A percentile compares a stretch with the other conserved stretches of the same genome.
Conservation (phyloP, 306 rosid genomes). For the Vachellia pachyceras region DNA sequence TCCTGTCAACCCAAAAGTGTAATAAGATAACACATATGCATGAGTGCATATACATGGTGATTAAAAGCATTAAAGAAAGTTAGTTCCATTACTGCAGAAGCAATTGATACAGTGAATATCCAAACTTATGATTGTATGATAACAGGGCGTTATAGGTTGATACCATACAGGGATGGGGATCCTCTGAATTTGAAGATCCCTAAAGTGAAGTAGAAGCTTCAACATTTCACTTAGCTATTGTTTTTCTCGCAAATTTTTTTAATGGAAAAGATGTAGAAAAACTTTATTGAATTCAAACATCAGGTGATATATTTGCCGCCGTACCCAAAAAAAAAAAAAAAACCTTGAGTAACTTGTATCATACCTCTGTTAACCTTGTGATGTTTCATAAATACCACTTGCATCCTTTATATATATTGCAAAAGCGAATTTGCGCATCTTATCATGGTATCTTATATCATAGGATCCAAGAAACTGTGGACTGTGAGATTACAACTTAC, state of each 20-base stretch:
- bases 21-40: slow-evolving; percentile 17
- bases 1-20: slow-evolving; percentile 59
- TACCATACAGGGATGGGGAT: neutral
- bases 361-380: neutral
- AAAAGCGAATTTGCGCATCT: neutral
- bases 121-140: neutral
- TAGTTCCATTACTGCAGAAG: neutral
- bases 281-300: neutral
- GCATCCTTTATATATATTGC: neutral
- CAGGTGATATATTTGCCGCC: neutral
- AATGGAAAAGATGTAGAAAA: too few relatives aligned
- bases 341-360: neutral
- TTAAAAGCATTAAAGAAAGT: slow-evolving; percentile 20
- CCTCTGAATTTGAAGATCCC: too few relatives aligned
- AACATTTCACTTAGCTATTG: neutral
- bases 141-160: neutral
- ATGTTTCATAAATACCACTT: neutral
- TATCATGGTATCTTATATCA: neutral
- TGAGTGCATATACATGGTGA: neutral
- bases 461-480: neutral
- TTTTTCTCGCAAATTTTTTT: too few relatives aligned
- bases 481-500: neutral
- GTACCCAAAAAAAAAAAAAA: neutral
- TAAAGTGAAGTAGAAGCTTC: neutral
- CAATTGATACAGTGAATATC: neutral